Evolutionary conservation across 129 eudicot species (phyloP).

Genomic region (Silybum marianum): DNA sequence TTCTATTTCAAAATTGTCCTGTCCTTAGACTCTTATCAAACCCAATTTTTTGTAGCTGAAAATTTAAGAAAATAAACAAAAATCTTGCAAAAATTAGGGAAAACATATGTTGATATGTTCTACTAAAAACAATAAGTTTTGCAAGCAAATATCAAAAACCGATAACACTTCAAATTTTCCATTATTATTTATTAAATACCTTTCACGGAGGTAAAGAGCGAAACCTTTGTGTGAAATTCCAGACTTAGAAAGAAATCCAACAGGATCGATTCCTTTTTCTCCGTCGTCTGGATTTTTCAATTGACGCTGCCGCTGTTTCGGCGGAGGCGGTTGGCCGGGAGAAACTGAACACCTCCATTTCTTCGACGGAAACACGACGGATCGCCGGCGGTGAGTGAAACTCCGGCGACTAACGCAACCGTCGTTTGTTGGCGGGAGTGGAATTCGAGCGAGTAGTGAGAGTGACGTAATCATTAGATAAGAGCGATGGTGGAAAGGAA

Average conservation of each 20-base stretch:
- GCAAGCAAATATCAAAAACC: background rate
- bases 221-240: slow-evolving; percentile 75
- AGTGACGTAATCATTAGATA: slow-evolving; percentile 45
- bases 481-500: background rate
- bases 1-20: too few relatives aligned
- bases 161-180: background rate
- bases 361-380: slow-evolving; percentile 36
- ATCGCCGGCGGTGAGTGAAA: slow-evolving; percentile 23
- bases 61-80: background rate
- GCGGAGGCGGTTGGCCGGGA: slow-evolving; percentile 46
- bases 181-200: slow-evolving; percentile 34
- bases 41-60: background rate
- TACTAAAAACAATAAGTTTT: background rate
- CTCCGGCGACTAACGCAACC: slow-evolving; percentile 9
- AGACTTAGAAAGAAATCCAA: slow-evolving; percentile 70
- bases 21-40: too few relatives aligned
- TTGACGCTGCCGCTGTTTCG: slow-evolving; percentile 28
- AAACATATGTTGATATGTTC: background rate
- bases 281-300: slow-evolving; percentile 29
- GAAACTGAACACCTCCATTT: slow-evolving; percentile 64
- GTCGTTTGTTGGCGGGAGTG: slow-evolving; percentile 33
- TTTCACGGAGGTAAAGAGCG: slow-evolving; percentile 87
- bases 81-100: background rate
- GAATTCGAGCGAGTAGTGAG: slow-evolving; percentile 33
- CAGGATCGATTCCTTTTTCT: slow-evolving; percentile 78